A percentile compares a stretch with the other conserved stretches of the same genome.
phyloP scores from a whole-genome alignment of 495 filamentous ascomycete genomes.

The Penicillium salamii region DNA sequence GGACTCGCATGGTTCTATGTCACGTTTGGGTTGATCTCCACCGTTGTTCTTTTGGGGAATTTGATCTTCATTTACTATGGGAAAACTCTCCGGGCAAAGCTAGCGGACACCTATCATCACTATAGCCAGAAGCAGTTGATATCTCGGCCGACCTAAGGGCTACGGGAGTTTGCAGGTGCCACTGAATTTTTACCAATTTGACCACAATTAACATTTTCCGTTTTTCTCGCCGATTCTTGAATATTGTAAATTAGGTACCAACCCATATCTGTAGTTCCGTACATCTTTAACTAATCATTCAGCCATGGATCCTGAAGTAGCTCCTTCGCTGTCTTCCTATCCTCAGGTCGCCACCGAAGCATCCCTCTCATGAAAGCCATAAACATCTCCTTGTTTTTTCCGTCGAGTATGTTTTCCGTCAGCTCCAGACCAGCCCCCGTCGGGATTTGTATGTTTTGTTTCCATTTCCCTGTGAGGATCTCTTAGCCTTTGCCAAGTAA shows the following conservation, averaged over 20 bases:
- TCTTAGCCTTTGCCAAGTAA: neutral
- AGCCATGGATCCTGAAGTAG: slow-evolving; percentile 15
- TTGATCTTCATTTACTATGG: slow-evolving; percentile 23
- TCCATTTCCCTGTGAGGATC: slow-evolving; percentile 32
- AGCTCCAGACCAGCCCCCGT: too few species aligned
- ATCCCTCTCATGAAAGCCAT: slow-evolving; percentile 42
- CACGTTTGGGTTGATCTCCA: slow-evolving; percentile 16
- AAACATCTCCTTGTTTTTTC: slow-evolving; percentile 39
- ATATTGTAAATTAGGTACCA: too few species aligned
- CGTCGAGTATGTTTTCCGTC: slow-evolving; percentile 23
- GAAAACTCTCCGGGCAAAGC: slow-evolving; percentile 10
- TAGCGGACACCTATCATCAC: slow-evolving; percentile 11
- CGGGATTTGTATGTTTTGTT: slow-evolving; percentile 28
- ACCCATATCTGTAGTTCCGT: too few species aligned
- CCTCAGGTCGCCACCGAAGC: slow-evolving; percentile 49
- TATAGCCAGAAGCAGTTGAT: slow-evolving; percentile 9
- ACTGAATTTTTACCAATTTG: too few species aligned
- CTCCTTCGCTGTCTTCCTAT: slow-evolving; percentile 43
- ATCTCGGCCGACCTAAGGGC: neutral
- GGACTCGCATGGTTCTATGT: slow-evolving; percentile 23
- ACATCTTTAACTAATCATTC: too few species aligned
- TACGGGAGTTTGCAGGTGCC: too few species aligned
- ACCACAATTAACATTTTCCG: too few species aligned
- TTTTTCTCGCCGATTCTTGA: too few species aligned
- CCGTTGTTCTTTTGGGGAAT: slow-evolving; percentile 15